Conservation (phyloP, 2,329 filamentous ascomycete genomes). For the Cladobotryum mycophilum region DNA sequence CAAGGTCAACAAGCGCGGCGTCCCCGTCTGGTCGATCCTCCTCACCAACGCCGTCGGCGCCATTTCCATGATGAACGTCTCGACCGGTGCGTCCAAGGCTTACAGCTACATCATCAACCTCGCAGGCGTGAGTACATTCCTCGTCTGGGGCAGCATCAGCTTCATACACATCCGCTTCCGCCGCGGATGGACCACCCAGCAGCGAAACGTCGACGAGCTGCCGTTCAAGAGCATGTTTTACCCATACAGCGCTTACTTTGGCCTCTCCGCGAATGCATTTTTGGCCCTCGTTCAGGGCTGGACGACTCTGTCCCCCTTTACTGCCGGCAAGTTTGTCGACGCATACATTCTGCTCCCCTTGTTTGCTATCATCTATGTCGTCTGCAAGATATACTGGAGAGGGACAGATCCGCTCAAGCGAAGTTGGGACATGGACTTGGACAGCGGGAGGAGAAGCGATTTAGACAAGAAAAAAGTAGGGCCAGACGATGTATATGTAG, state of each 20-base stretch:
- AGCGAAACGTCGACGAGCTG: constrained; percentile 45
- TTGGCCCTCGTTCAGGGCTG: constrained; percentile 56
- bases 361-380: constrained; percentile 51
- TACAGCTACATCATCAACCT: constrained; percentile 67
- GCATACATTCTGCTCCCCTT: constrained; percentile 57
- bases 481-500: constrained; percentile 24
- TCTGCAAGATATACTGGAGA: constrained; percentile 47
- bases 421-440: constrained; percentile 48
- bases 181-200: constrained; percentile 53
- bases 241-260: constrained; percentile 55
- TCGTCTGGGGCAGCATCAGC: constrained; percentile 66
- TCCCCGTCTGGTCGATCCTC: constrained; percentile 55
- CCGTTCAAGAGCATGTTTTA: constrained; percentile 51
- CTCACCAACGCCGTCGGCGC: constrained; percentile 66
- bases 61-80: constrained; percentile 69
- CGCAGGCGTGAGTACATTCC: constrained; percentile 62
- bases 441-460: constrained; percentile 49
- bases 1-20: constrained; percentile 58
- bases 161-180: constrained; percentile 69
- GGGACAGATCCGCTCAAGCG: constrained; percentile 45
- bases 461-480: constrained; percentile 38
- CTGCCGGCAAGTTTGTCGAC: constrained; percentile 54
- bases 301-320: constrained; percentile 53
- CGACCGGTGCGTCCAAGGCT: constrained; percentile 57
- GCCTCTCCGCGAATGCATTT: constrained; percentile 51